Conservation (phyloP, 805 yeast genomes). For the Tetrapisispora namnaoensis region DNA sequence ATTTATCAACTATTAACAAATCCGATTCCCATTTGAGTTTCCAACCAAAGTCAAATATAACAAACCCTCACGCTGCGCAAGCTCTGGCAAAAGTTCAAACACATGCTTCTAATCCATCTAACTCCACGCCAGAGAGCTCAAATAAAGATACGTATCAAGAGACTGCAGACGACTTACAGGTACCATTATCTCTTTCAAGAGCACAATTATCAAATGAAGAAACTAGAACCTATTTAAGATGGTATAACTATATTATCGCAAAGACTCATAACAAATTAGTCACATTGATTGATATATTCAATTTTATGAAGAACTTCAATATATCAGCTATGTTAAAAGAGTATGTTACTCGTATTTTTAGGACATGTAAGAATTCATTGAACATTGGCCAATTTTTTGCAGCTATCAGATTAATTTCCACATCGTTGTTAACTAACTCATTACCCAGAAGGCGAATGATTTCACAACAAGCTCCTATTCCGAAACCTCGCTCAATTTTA, state of each 20-base stretch:
- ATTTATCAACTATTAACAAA: background rate
- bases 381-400: constrained; percentile 91
- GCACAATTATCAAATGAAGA: constrained; percentile 70
- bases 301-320: constrained; percentile 68
- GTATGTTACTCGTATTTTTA: constrained; percentile 42
- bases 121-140: background rate
- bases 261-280: constrained; percentile 61
- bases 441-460: constrained; percentile 49
- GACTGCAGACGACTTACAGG: constrained; percentile 31
- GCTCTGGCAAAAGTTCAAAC: background rate
- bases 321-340: constrained; percentile 43
- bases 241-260: constrained; percentile 82
- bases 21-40: background rate
- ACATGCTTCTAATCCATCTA: background rate
- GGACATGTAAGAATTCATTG: constrained; percentile 43
- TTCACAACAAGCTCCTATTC: constrained; percentile 50
- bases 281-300: constrained; percentile 65
- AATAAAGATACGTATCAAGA: constrained; percentile 13
- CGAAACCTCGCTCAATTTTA: constrained; percentile 72
- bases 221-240: constrained; percentile 73
- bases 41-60: background rate
- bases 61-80: background rate
- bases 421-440: constrained; percentile 42
- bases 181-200: constrained; percentile 56
- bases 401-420: constrained; percentile 68